Evolutionary conservation across 2,329 filamentous ascomycete species (phyloP).

Genomic region (Pestalotiopsis sp.): DNA sequence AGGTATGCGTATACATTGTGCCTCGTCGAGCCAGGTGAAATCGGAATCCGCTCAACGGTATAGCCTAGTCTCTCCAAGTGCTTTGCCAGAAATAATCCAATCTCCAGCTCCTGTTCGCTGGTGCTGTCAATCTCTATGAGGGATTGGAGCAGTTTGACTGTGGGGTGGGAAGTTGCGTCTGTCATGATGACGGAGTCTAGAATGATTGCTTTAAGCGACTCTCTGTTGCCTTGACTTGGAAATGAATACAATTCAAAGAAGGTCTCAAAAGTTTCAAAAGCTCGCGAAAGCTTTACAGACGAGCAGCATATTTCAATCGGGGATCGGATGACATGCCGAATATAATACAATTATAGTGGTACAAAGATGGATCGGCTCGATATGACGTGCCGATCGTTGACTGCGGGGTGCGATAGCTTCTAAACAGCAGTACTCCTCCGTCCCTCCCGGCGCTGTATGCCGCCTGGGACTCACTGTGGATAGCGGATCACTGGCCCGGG

Average conservation of each 20-base stretch:
- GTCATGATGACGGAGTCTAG: neutral
- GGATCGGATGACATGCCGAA: neutral
- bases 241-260: neutral
- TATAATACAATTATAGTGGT: too few species aligned
- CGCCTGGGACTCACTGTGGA: too few species aligned
- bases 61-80: slow-evolving; percentile 35
- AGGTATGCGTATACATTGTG: slow-evolving; percentile 43
- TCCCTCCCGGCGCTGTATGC: too few species aligned
- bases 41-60: slow-evolving; percentile 38
- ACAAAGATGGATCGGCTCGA: too few species aligned
- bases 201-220: neutral
- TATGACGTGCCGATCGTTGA: too few species aligned
- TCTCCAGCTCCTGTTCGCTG: slow-evolving; percentile 38
- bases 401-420: too few species aligned
- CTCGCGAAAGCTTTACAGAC: neutral
- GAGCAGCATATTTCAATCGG: neutral
- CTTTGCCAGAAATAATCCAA: slow-evolving; percentile 35
- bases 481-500: too few species aligned
- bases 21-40: slow-evolving; percentile 32
- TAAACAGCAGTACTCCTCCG: too few species aligned
- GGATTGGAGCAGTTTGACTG: slow-evolving; percentile 32
- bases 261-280: neutral
- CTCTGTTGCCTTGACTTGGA: neutral
- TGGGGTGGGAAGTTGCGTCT: slow-evolving; percentile 18
- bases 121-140: slow-evolving; percentile 39